Percentiles rank a stretch among this genome's conserved stretches.
phyloP scores from a whole-genome alignment of 371 early-diverging fungal genomes.

The Mortierella sp. region DNA sequence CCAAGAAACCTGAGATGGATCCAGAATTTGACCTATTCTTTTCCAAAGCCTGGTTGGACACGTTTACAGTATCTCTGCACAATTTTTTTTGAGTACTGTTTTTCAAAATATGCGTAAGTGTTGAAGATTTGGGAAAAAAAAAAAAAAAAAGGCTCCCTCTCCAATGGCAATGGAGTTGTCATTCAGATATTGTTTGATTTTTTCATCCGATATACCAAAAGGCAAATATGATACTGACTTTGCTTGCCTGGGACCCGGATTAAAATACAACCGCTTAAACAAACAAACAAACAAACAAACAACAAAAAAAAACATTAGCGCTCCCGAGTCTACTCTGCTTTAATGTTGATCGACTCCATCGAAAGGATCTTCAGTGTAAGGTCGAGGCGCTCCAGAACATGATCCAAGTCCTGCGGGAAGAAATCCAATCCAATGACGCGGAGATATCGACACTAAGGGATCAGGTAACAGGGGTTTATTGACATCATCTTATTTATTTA shows the following conservation, averaged over 20 bases:
- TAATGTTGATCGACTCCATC: conserved; percentile 66
- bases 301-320: conserved; percentile 51
- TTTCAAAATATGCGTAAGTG: conserved; percentile 76
- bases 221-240: neutral
- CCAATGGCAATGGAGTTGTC: no score
- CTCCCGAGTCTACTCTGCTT: conserved; percentile 69
- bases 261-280: neutral
- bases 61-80: conserved; percentile 69
- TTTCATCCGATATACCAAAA: no score
- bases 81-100: conserved; percentile 76
- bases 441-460: conserved; percentile 55
- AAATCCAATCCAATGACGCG: conserved; percentile 62
- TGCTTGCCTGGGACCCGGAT: neutral
- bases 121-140: no score
- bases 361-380: conserved; percentile 66
- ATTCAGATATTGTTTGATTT: no score
- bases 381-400: conserved; percentile 63
- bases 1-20: conserved; percentile 70
- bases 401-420: conserved; percentile 62
- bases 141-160: neutral
- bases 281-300: no score
- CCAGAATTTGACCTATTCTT: conserved; percentile 73
- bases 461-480: conserved; percentile 22
- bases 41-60: conserved; percentile 74
- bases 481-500: neutral